Conservation (phyloP, 1,139 yeast species). For the Yamadazyma oceani region DNA sequence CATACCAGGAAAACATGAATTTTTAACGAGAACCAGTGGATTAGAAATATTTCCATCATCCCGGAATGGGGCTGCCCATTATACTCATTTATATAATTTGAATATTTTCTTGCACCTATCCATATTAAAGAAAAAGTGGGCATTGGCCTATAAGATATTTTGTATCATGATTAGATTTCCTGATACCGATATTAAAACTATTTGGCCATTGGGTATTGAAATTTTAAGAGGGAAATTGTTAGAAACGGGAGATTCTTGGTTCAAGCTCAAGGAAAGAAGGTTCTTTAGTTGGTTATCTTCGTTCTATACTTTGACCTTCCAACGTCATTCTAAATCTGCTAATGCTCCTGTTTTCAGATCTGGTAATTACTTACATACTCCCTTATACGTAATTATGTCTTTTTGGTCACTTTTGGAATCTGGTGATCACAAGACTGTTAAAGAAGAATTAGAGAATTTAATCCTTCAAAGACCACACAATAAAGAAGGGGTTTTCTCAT, state of each 20-base stretch:
- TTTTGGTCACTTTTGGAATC: slow-evolving; percentile 36
- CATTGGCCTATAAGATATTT: slow-evolving; percentile 52
- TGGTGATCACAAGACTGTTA: slow-evolving; percentile 26
- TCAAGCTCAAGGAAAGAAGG: slow-evolving; percentile 25
- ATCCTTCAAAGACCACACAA: slow-evolving; percentile 47
- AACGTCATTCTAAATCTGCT: slow-evolving; percentile 10
- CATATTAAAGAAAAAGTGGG: slow-evolving; percentile 53
- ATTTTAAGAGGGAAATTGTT: slow-evolving; percentile 21
- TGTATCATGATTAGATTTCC: slow-evolving; percentile 48
- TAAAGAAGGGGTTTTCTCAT: slow-evolving; percentile 43
- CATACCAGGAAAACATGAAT: slow-evolving; percentile 20
- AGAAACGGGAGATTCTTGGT: slow-evolving; percentile 4
- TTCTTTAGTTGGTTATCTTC: slow-evolving; percentile 39
- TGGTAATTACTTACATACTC: slow-evolving; percentile 38
- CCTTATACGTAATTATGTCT: slow-evolving; percentile 35
- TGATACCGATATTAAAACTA: slow-evolving; percentile 47
- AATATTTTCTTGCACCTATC: slow-evolving; percentile 35
- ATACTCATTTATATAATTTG: slow-evolving; percentile 33
- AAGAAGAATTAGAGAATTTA: slow-evolving; percentile 37
- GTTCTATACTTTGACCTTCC: slow-evolving; percentile 21
- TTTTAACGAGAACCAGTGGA: slow-evolving; percentile 28
- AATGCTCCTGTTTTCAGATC: slow-evolving; percentile 42
- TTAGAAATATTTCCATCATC: slow-evolving; percentile 29
- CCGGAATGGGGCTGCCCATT: slow-evolving; percentile 5
- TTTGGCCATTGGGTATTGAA: slow-evolving; percentile 62